Conservation (phyloP, 352 stramenopile species). For the Phytophthora ohioensis region DNA sequence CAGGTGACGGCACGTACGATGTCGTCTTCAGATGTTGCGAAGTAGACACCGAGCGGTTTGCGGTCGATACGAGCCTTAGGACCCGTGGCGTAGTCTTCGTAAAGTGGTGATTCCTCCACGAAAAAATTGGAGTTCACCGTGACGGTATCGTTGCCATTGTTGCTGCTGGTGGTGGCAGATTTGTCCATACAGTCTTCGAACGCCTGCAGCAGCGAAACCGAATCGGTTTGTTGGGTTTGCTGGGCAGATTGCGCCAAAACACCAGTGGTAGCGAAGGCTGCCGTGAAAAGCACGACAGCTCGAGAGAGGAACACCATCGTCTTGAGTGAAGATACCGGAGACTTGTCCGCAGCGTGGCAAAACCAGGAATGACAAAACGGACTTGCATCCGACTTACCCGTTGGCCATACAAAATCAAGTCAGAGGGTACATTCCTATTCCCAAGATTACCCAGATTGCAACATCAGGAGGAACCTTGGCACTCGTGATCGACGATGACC, state of each 20-base stretch:
- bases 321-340: slow-evolving; percentile 4
- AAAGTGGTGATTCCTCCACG: slow-evolving; percentile 40
- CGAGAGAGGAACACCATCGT: slow-evolving; percentile 31
- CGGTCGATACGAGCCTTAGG: slow-evolving; percentile 59
- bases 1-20: slow-evolving; percentile 54
- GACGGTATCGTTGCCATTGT: slow-evolving; percentile 25
- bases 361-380: slow-evolving; percentile 32
- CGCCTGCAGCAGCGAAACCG: slow-evolving; percentile 24
- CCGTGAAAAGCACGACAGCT: slow-evolving; percentile 25
- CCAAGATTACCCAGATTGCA: too few species aligned
- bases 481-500: too few species aligned
- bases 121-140: slow-evolving; percentile 47
- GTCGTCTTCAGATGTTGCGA: slow-evolving; percentile 53
- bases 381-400: neutral
- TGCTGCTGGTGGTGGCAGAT: slow-evolving; percentile 14
- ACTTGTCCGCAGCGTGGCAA: slow-evolving; percentile 19
- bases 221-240: slow-evolving; percentile 14
- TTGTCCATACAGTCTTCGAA: slow-evolving; percentile 44
- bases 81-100: slow-evolving; percentile 60
- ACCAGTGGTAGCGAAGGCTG: slow-evolving; percentile 15
- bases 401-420: slow-evolving; percentile 20
- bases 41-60: slow-evolving; percentile 56
- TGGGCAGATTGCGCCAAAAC: slow-evolving; percentile 18
- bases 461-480: too few species aligned
- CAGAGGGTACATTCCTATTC: neutral